Conservation (phyloP, 2,329 filamentous ascomycete genomes). For the Pezicula carpinea region DNA sequence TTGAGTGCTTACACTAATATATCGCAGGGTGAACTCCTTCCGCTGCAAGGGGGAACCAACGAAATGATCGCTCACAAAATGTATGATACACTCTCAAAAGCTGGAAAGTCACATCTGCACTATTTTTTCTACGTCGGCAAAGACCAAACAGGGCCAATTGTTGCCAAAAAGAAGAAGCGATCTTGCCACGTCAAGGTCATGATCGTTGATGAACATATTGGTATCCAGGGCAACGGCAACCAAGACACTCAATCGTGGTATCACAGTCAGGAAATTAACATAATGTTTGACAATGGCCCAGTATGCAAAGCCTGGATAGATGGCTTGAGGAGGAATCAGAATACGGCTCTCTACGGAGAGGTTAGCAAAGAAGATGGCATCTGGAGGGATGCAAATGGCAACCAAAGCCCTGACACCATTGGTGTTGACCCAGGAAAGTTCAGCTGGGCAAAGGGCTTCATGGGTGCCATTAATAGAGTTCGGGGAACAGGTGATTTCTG, state of each 20-base stretch:
- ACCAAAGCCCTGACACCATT: slow-evolving; percentile 43
- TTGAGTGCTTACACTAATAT: slow-evolving; percentile 1
- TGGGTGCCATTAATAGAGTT: slow-evolving; percentile 54
- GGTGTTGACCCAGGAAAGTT: slow-evolving; percentile 50
- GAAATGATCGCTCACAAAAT: slow-evolving; percentile 63
- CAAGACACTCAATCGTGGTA: slow-evolving; percentile 79
- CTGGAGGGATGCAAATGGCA: slow-evolving; percentile 51
- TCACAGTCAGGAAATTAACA: slow-evolving; percentile 72
- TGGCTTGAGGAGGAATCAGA: slow-evolving; percentile 59
- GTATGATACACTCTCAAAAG: slow-evolving; percentile 45
- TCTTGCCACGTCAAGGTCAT: slow-evolving; percentile 75
- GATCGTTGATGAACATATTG: slow-evolving; percentile 65
- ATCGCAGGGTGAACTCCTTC: slow-evolving; percentile 64
- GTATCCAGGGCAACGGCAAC: slow-evolving; percentile 71
- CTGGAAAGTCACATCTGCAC: slow-evolving; percentile 46
- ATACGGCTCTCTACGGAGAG: slow-evolving; percentile 55
- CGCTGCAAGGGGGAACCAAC: slow-evolving; percentile 71
- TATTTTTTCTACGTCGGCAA: slow-evolving; percentile 71
- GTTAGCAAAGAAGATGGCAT: slow-evolving; percentile 51
- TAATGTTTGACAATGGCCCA: slow-evolving; percentile 62
- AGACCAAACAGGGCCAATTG: slow-evolving; percentile 64
- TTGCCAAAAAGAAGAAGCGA: slow-evolving; percentile 59
- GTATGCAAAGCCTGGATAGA: slow-evolving; percentile 62
- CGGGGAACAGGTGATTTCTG: slow-evolving; percentile 49
- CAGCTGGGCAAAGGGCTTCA: slow-evolving; percentile 52